A percentile compares a stretch with the other conserved stretches of the same genome.
Evolutionary conservation across 495 filamentous ascomycete species (phyloP).

Genomic region (Corynascus novoguineensis): DNA sequence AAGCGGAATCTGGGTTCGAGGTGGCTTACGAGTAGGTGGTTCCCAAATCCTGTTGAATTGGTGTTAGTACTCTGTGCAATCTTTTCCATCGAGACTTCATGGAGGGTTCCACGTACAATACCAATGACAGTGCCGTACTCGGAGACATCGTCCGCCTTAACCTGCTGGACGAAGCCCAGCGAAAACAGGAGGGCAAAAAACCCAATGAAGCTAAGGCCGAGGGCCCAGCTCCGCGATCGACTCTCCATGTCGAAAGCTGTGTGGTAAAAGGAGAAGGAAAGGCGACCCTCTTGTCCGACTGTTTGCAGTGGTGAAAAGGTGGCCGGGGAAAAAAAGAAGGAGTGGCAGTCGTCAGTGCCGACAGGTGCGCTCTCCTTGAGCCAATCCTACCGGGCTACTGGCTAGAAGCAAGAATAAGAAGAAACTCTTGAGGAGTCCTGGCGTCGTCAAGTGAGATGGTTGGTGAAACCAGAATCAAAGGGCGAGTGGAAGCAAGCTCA

Average conservation of each 20-base stretch:
- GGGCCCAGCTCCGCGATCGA: slow-evolving; percentile 47
- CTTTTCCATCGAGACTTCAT: too few relatives aligned
- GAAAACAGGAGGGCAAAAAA: slow-evolving; percentile 73
- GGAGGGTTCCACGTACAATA: slow-evolving; percentile 53
- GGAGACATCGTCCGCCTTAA: slow-evolving; percentile 67
- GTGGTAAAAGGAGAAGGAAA: slow-evolving; percentile 12
- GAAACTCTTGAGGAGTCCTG: slow-evolving; percentile 1
- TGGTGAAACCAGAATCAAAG: slow-evolving; percentile 7
- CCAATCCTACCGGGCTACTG: slow-evolving; percentile 7
- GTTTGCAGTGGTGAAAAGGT: slow-evolving; percentile 19
- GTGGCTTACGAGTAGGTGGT: slow-evolving; percentile 83
- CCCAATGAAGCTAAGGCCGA: slow-evolving; percentile 43
- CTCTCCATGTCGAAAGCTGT: slow-evolving; percentile 43
- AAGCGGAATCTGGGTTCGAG: background rate
- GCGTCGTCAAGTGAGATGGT: background rate
- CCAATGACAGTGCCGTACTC: slow-evolving; percentile 89
- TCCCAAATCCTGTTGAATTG: slow-evolving; percentile 64
- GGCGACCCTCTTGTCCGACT: slow-evolving; percentile 16
- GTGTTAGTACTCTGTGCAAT: slow-evolving; percentile 20
- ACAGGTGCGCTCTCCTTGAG: slow-evolving; percentile 13
- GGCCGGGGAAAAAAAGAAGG: slow-evolving; percentile 17
- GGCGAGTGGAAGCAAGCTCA: background rate
- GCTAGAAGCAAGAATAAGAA: background rate
- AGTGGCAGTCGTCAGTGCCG: slow-evolving; percentile 14
- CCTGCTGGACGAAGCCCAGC: slow-evolving; percentile 65